Conservation (phyloP, 352 stramenopile genomes). For the Phytophthora chlamydospora region DNA sequence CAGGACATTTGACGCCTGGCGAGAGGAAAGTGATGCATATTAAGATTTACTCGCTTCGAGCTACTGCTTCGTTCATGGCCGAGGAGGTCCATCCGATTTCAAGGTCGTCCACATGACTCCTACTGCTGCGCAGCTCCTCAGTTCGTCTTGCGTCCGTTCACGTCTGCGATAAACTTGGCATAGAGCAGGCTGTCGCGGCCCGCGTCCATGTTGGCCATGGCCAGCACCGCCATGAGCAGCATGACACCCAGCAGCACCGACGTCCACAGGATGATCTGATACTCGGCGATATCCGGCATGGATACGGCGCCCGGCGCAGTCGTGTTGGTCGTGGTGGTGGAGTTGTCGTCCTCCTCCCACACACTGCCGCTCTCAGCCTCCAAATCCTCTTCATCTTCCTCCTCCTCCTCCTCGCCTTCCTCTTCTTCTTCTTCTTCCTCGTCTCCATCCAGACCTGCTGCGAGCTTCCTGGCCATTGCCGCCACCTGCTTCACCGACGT, state of each 20-base stretch:
- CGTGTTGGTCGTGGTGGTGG: slow-evolving; percentile 29
- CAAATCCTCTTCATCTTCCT: slow-evolving; percentile 23
- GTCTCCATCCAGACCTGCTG: slow-evolving; percentile 20
- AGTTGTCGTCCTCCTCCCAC: slow-evolving; percentile 29
- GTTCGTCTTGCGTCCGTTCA: slow-evolving; percentile 58
- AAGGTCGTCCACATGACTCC: slow-evolving; percentile 1
- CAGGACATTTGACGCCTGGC: not conserved
- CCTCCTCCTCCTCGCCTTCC: slow-evolving; percentile 8
- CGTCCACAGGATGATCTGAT: slow-evolving; percentile 87
- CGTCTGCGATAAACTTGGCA: slow-evolving; percentile 82
- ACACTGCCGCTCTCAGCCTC: slow-evolving; percentile 28
- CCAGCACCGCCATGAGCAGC: slow-evolving; percentile 56
- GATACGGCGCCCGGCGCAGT: slow-evolving; percentile 40
- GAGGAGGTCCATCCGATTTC: slow-evolving; percentile 10
- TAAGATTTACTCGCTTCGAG: slow-evolving; percentile 36
- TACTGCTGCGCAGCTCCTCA: slow-evolving; percentile 33
- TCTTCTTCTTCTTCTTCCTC: slow-evolving; percentile 21
- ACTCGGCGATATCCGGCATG: slow-evolving; percentile 74
- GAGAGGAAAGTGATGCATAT: slow-evolving; percentile 29
- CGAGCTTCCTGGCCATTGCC: slow-evolving; percentile 38
- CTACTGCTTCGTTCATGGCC: slow-evolving; percentile 14
- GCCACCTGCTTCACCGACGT: slow-evolving; percentile 27
- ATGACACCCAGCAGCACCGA: slow-evolving; percentile 62
- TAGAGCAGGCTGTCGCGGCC: slow-evolving; percentile 82
- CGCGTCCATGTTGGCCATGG: slow-evolving; percentile 77